Evolutionary conservation across 495 filamentous ascomycete genomes (phyloP).

Genomic region (Daldinia childiae): DNA sequence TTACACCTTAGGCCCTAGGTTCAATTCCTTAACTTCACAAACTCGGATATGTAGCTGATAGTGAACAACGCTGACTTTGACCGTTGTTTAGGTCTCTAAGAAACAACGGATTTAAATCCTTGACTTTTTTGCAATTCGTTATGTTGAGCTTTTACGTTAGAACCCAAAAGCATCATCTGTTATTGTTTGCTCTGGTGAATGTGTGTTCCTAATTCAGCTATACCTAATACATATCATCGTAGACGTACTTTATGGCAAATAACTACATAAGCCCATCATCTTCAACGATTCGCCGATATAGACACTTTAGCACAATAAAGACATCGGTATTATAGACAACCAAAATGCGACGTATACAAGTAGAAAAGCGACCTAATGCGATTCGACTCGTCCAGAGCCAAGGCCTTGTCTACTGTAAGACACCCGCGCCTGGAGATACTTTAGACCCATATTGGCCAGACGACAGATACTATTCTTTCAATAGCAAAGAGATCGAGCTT

Average conservation of each 20-base stretch:
- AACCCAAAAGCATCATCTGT: not conserved
- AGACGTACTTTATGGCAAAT: not conserved
- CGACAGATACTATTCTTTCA: conserved; percentile 19
- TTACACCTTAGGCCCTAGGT: too few relatives aligned
- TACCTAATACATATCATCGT: not conserved
- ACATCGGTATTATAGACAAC: not conserved
- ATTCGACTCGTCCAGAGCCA: conserved; percentile 17
- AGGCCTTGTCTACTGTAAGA: conserved; percentile 11
- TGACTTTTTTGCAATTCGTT: too few relatives aligned
- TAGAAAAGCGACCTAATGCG: conserved; percentile 19
- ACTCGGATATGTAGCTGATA: too few relatives aligned
- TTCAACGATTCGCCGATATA: not conserved
- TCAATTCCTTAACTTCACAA: too few relatives aligned
- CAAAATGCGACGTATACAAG: conserved; percentile 11
- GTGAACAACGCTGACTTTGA: too few relatives aligned
- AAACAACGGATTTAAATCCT: too few relatives aligned
- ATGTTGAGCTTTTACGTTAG: not conserved
- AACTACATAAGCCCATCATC: conserved; percentile 4
- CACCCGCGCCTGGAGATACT: not conserved
- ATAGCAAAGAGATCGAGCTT: conserved; percentile 5
- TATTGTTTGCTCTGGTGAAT: not conserved
- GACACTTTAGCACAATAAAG: not conserved
- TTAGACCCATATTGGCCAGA: conserved; percentile 15
- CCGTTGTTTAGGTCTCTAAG: too few relatives aligned
- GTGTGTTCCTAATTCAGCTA: not conserved